Base-by-base conservation (phyloP, 352 stramenopile species). In the Globisporangium cederbergense region DNA sequence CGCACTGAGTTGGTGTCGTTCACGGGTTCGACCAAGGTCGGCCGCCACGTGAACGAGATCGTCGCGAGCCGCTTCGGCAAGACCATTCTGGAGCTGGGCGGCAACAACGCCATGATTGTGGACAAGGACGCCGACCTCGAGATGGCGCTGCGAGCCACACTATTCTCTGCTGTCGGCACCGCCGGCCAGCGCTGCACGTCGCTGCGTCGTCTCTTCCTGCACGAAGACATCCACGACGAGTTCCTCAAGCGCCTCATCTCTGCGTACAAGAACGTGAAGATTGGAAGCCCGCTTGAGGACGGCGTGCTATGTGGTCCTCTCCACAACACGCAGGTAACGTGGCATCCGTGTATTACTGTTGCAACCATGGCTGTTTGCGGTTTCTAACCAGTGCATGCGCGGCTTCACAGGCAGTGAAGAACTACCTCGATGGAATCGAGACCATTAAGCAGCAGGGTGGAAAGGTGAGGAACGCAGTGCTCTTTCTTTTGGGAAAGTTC, bases 41-140 rank as follows among this genome's bases (percentile, higher is more conserved):
- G 92, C 32, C 83, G 86, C 53, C 79, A 95, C 55, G 91, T 97
- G 50, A 94, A 93, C 60, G 67, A 94, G 58, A 76, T 91, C 20
- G 90, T 98, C 25, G 89, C 86, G n/a, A 76, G 76, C 7, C 86
- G 92, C 55, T 98, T 97, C 69, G 92, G 91, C 64, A 96, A 97
- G 74, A 90, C 83, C 36, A 93, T 98, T 62, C 79, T 98, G 4
- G 92, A 98, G 62, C 73, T 98, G 4, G 91, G 92, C 22, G 92
- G 92, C 49, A 98, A 98, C 76, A 98, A 98, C 65, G 92, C 91
- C 13, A 97, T 97, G 81, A 97, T 98, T 60, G 85, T 98, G n/a
- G 86, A 96, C 73, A 82, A 93, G 70, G 81, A 95, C 60, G 92
- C 92, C 11, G 89, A 98, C 63, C 67, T 97, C 20, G 86, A 97